Evolutionary conservation across 2,329 filamentous ascomycete genomes (phyloP), one percentile per base, ranked within the genome.

Genomic region (Penicillium brasilianum): DNA sequence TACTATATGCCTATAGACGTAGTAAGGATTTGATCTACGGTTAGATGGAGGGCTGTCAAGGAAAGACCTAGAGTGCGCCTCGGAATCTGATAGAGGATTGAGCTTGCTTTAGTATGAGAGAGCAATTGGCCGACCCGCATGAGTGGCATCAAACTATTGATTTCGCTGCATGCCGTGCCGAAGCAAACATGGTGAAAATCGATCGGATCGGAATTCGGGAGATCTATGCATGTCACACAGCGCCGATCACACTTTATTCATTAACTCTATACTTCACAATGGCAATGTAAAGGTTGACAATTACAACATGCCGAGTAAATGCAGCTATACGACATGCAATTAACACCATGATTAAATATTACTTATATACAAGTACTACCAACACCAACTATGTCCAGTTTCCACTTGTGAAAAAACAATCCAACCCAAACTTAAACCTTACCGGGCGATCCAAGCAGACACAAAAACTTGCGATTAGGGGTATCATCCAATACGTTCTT

Each of bases 401-500:
- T n/a, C n/a, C n/a, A n/a, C n/a, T n/a, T n/a, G n/a, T n/a, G n/a
- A n/a, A n/a, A n/a, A n/a, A n/a, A n/a, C n/a, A n/a, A n/a, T n/a
- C n/a, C n/a, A n/a, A 37, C 5, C 36, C 2, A 3, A 7, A 9
- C n/a, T 28, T 43, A 36, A 11, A 25, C 49, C 54, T 68, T 74
- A n/a, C 72, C 71, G 1, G 73, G 72, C 1, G 72, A 71, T 2
- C 73, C 73, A 39, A 70, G 8, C 48, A 72, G 30, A 60, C 74
- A 76, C 9, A 67, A 7, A 53, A 76, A 75, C 48, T 68, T 43
- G 28, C 70, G 58, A 20, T 70, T 30, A 11, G 71, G 71, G 10
- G 68, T 69, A 10, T 64, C 67, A 51, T 75, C 70, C 58, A 78
- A 54, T 16, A 72, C 75, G 59, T 77, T 77, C 61, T 71, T 71